Base-by-base conservation (phyloP, 495 filamentous ascomycete species). In the Aspergillus cavernicola region DNA sequence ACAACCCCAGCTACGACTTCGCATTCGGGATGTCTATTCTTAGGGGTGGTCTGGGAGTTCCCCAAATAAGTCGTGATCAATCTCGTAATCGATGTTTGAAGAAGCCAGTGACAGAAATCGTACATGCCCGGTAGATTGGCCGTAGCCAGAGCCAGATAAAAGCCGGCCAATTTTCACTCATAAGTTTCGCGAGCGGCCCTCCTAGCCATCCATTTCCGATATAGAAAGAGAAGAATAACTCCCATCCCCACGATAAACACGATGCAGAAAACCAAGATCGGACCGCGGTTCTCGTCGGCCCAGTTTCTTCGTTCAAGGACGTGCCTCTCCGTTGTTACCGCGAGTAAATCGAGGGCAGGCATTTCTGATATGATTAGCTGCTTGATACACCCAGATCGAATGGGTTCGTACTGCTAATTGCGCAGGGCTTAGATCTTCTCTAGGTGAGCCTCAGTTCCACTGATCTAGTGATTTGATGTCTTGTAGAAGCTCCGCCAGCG, bases 181-280 rank as follows among this genome's bases (percentile, higher is more conserved):
- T 65, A 71, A 0, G 59, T 35, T 38, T 70, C 47, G 43, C 59
- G 63, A 12, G 65, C 61, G 1, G 72, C 71, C 38, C 66, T 71
- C 28, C 61, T 52, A 6, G 64, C 62, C 59, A 73, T 57, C 59
- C 63, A 66, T 50, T 61, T 69, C 33, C 77, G 73, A 45, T 80
- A 79, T 11, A 66, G 16, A 39, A 79, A 72, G 0, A 81, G 56
- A 7, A 67, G 49, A 3, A 67, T 49, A 11, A 82, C 54, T 3
- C 78, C 74, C 19, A 75, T 18, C 1, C 36, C 72, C 18, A 82
- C 69, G 35, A 77, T 53, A 35, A 78, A 77, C 16, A 81, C 66
- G 47, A 82, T 81, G 55, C 65, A 69, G 58, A 82, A 82, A 6
- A 82, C 79, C 23, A 82, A 62, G 7, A 82, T 61, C 15, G 78